Evolutionary conservation across 352 stramenopile species (phyloP), one percentile per base, ranked within the genome.

Genomic region (Albugo laibachii): DNA sequence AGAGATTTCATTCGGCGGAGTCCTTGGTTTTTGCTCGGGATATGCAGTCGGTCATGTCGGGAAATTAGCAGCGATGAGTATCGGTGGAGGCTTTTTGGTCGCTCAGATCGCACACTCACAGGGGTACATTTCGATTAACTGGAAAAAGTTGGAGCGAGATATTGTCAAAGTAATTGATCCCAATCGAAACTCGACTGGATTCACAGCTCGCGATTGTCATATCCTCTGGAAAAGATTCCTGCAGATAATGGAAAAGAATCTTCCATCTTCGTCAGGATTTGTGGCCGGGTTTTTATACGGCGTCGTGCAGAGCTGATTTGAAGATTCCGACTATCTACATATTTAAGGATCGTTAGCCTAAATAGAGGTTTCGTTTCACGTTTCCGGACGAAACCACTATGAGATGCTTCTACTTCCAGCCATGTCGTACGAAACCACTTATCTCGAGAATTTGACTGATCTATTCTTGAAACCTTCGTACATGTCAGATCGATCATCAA

Each of bases 71-170:
- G 77, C 72, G 1, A 27, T 84, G n/a, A 65, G 69, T 6, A 68
- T 93, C 45, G 80, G 80, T 45, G 61, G 65, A 14, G 47, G 87
- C 24, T 93, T 93, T 61, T 47, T 91, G 43, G 55, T 84, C 16
- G 72, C 66, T 36, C 50, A 74, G 55, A 38, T 71, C n/a, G 73
- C 81, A 13, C 63, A 69, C 42, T 85, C 77, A 34, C 74, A 85
- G 42, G 80, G 80, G 36, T 93, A 93, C 69, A 82, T 93, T 50
- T 60, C 91, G 49, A 86, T 93, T 50, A 80, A 92, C 56, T 93
- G 79, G 80, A 63, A 66, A 47, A 93, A 93, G 61, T 69, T 92
- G 31, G 72, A 93, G 48, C 83, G 83, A 46, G 79, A 91, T 53
- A 69, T 86, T 38, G 77, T 87, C 49, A 59, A 59, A 15, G 69